Conservation (phyloP, 164 flowering plant species). For the Vitis rotundifolia region DNA sequence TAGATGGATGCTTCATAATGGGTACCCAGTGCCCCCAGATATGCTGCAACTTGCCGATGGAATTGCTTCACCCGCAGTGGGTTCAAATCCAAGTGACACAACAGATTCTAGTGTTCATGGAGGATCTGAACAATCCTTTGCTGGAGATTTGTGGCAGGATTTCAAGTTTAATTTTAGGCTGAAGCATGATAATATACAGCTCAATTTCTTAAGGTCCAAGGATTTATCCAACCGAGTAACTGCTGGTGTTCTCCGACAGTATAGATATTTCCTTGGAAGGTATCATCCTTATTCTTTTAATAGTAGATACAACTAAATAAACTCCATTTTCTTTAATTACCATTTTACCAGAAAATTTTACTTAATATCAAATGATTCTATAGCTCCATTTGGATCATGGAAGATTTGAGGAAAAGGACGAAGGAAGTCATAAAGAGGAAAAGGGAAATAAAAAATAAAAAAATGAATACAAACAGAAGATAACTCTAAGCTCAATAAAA, state of each 20-base stretch:
- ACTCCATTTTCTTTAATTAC: no score
- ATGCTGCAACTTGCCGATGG: slow-evolving; percentile 47
- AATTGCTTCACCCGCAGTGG: slow-evolving; percentile 30
- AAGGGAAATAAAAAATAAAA: no score
- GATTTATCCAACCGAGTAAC: slow-evolving; percentile 79
- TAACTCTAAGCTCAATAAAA: no score
- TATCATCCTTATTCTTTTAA: slow-evolving; percentile 9
- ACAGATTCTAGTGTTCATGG: slow-evolving; percentile 25
- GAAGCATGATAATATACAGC: slow-evolving; percentile 59
- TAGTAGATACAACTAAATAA: no score
- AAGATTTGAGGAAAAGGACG: no score
- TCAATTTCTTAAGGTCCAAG: slow-evolving; percentile 50
- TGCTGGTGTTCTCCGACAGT: slow-evolving; percentile 63
- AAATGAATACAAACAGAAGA: no score
- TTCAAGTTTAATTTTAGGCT: slow-evolving; percentile 55
- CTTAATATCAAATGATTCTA: no score
- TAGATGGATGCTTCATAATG: slow-evolving; percentile 93
- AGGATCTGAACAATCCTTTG: slow-evolving; percentile 58
- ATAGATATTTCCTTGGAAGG: slow-evolving; percentile 85
- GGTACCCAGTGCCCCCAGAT: slow-evolving; percentile 81
- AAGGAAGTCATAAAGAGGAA: no score
- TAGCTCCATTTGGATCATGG: no score
- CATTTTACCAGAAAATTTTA: no score
- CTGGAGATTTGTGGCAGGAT: slow-evolving; percentile 87
- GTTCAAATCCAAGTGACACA: slow-evolving; percentile 22